phyloP scores from a whole-genome alignment of 2,329 filamentous ascomycete species.

The Pseudogymnoascus sp. region DNA sequence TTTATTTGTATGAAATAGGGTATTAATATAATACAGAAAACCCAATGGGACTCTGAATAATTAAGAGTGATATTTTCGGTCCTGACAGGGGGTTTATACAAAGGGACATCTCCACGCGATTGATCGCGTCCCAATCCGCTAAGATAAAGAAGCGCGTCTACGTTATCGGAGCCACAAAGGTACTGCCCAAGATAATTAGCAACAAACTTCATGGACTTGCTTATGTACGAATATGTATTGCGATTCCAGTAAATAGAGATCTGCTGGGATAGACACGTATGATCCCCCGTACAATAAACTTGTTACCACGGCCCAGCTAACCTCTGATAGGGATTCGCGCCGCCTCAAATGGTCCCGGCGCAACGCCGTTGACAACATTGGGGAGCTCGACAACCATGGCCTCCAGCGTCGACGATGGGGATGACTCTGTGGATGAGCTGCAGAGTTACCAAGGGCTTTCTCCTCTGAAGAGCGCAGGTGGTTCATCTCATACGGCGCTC shows the following conservation, averaged over 20 bases:
- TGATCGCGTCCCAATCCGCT: constrained; percentile 4
- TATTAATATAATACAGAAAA: background rate
- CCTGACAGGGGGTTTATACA: background rate
- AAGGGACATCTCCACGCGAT: background rate
- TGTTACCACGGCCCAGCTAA: background rate
- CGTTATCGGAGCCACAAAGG: constrained; percentile 7
- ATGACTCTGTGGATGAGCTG: constrained; percentile 6
- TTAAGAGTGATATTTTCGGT: background rate
- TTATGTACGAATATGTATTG: background rate
- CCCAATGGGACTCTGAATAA: background rate
- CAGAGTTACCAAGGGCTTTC: background rate
- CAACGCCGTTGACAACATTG: background rate
- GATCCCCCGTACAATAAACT: background rate
- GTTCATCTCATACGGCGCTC: background rate
- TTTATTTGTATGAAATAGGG: background rate
- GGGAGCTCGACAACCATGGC: background rate
- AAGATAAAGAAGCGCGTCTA: constrained; percentile 10
- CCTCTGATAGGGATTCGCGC: background rate
- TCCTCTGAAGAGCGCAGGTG: background rate
- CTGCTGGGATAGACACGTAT: background rate
- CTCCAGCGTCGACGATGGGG: background rate
- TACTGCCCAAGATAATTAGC: background rate
- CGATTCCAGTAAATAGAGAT: background rate
- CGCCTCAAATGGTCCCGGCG: background rate
- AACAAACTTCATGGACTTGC: background rate